These are phyloP conservation scores for Cenococcum geophilum DNA, from an alignment of 495 filamentous ascomycete genomes.

Conservation along the genomic window DNA sequence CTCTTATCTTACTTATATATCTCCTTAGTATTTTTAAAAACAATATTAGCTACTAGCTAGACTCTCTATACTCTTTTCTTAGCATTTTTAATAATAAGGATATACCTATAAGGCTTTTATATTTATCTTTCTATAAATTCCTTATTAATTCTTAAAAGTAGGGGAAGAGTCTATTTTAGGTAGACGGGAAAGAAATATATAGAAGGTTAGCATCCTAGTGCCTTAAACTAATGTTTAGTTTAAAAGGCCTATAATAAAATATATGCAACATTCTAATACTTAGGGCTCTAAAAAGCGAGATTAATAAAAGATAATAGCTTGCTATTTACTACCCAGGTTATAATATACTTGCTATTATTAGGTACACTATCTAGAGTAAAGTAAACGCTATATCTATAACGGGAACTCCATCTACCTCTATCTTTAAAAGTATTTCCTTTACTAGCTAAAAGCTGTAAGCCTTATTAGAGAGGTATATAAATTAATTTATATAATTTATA, in stretches of 20 bases:
- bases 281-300: conserved; percentile 28
- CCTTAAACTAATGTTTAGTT: conserved; percentile 34
- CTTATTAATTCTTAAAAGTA: conserved; percentile 39
- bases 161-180: conserved; percentile 37
- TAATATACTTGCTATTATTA: too few relatives aligned
- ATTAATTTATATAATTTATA: not conserved
- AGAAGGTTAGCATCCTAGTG: conserved; percentile 35
- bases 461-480: conserved; percentile 31
- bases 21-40: conserved; percentile 22
- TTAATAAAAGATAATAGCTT: conserved; percentile 43
- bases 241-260: conserved; percentile 32
- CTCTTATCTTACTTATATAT: conserved; percentile 28
- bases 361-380: conserved; percentile 42
- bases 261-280: conserved; percentile 40
- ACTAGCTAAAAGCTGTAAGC: conserved; percentile 44
- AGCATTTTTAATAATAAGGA: too few relatives aligned
- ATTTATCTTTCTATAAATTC: too few relatives aligned
- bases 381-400: conserved; percentile 27
- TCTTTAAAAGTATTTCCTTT: conserved; percentile 41
- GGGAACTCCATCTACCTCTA: conserved; percentile 33
- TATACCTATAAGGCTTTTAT: too few relatives aligned
- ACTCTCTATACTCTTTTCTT: too few relatives aligned
- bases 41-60: conserved; percentile 25
- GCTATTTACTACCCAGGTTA: conserved; percentile 40
- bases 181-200: conserved; percentile 40